phyloP scores from a whole-genome alignment of 2,329 filamentous ascomycete species.

The Colletotrichum melonis region DNA sequence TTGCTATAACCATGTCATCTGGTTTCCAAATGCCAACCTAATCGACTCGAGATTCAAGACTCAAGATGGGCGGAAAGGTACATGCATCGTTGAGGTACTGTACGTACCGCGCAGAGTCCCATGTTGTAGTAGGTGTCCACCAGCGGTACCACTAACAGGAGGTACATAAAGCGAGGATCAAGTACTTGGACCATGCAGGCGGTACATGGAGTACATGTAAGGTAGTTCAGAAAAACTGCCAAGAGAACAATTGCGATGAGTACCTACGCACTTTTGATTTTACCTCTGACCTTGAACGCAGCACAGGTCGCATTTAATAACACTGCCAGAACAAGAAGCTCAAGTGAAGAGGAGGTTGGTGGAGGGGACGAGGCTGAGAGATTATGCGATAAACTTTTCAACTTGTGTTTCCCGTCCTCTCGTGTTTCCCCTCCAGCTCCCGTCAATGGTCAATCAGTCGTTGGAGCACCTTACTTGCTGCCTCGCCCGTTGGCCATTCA shows the following conservation, averaged over 20 bases:
- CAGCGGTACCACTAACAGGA: constrained; percentile 28
- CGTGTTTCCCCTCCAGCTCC: neutral
- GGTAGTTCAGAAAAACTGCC: neutral
- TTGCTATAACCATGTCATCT: neutral
- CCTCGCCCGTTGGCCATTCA: neutral
- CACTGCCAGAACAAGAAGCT: neutral
- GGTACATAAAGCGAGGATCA: constrained; percentile 27
- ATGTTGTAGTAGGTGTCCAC: constrained; percentile 31
- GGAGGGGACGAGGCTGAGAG: neutral
- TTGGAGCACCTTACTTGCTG: neutral
- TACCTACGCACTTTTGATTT: neutral
- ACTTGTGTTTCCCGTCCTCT: neutral
- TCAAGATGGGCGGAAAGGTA: neutral
- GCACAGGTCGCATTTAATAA: neutral
- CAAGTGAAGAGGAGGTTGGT: neutral
- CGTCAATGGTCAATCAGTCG: neutral
- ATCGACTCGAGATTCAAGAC: neutral
- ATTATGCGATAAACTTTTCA: neutral
- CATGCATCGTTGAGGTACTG: constrained; percentile 18
- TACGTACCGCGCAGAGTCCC: constrained; percentile 31
- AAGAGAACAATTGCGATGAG: neutral
- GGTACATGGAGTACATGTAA: constrained; percentile 26
- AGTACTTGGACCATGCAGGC: constrained; percentile 23
- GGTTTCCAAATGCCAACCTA: neutral
- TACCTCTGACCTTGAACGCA: neutral